phyloP scores from a whole-genome alignment of 148 eudicot species.

The Tetragonia tetragonoides region DNA sequence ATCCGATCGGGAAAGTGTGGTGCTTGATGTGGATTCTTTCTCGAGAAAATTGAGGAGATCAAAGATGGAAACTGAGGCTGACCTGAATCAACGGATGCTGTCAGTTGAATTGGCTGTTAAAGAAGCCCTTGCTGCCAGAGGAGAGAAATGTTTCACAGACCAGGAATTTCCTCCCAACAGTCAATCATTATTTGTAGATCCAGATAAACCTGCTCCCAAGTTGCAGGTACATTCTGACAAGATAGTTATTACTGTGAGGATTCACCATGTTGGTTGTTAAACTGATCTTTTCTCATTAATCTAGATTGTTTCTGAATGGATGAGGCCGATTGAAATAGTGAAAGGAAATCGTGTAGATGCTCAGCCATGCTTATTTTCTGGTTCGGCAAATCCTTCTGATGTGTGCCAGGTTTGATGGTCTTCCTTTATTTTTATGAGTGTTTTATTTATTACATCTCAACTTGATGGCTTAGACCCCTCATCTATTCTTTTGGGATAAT shows the following conservation, averaged over 20 bases:
- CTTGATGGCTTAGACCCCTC: conserved; percentile 7
- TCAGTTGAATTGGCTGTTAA: conserved; percentile 97
- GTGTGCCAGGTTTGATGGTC: conserved; percentile 84
- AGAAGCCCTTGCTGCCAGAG: conserved; percentile 88
- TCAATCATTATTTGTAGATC: conserved; percentile 81
- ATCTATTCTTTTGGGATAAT: conserved; percentile 15
- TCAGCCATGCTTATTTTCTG: conserved; percentile 84
- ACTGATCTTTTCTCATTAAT: conserved; percentile 16
- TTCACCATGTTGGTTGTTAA: conserved; percentile 4
- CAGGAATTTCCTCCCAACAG: conserved; percentile 93
- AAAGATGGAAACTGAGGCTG: conserved; percentile 81
- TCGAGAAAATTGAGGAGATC: conserved; percentile 81
- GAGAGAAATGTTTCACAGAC: conserved; percentile 86
- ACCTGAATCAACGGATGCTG: conserved; percentile 87
- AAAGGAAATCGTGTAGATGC: conserved; percentile 64
- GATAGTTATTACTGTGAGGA: conserved; percentile 3
- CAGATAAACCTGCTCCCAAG: conserved; percentile 69
- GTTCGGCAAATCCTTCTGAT: conserved; percentile 91
- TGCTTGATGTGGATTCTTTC: conserved; percentile 87
- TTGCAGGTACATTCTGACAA: conserved; percentile 55
- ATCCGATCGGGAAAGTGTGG: conserved; percentile 69
- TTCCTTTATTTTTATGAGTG: not conserved
- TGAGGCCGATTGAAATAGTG: conserved; percentile 78
- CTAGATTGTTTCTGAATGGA: conserved; percentile 94
- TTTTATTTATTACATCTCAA: not conserved